phyloP scores from a whole-genome alignment of 495 filamentous ascomycete species.

The Cryomyces minteri region DNA sequence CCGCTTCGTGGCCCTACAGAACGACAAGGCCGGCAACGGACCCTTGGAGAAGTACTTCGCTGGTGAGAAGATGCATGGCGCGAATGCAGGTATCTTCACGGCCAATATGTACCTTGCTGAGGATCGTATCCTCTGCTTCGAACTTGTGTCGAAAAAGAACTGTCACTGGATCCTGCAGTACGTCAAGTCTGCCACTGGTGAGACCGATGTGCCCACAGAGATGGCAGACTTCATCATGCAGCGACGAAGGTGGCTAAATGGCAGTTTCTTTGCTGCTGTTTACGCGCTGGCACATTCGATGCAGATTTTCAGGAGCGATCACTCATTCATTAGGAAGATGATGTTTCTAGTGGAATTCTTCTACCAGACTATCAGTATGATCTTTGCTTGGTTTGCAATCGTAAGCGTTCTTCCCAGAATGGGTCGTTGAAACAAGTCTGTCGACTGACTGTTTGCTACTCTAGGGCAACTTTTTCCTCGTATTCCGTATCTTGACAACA shows the following conservation, averaged over 20 bases:
- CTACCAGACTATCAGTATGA: constrained; percentile 88
- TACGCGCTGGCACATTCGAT: constrained; percentile 91
- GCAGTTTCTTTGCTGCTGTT: constrained; percentile 93
- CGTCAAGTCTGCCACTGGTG: constrained; percentile 88
- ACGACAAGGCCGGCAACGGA: constrained; percentile 84
- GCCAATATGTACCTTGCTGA: constrained; percentile 99
- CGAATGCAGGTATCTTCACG: constrained; percentile 91
- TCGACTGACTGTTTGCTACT: not conserved
- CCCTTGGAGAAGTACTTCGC: constrained; percentile 94
- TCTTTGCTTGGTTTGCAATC: constrained; percentile 98
- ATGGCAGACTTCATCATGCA: constrained; percentile 95
- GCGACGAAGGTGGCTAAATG: constrained; percentile 93
- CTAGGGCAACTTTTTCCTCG: constrained; percentile 92
- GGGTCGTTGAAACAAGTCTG: not conserved
- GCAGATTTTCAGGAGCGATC: constrained; percentile 81
- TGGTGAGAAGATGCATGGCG: constrained; percentile 94
- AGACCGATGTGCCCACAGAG: constrained; percentile 92
- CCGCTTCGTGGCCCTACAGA: constrained; percentile 82
- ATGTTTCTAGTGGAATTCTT: constrained; percentile 82
- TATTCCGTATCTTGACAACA: constrained; percentile 90
- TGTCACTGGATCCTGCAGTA: constrained; percentile 95
- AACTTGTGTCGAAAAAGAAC: constrained; percentile 92
- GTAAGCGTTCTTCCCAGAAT: constrained; percentile 17
- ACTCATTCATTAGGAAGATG: constrained; percentile 71
- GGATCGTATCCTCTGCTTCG: constrained; percentile 98